Base-by-base conservation (phyloP, 768 basidiomycete species). In the Coprinopsis cinerea region DNA sequence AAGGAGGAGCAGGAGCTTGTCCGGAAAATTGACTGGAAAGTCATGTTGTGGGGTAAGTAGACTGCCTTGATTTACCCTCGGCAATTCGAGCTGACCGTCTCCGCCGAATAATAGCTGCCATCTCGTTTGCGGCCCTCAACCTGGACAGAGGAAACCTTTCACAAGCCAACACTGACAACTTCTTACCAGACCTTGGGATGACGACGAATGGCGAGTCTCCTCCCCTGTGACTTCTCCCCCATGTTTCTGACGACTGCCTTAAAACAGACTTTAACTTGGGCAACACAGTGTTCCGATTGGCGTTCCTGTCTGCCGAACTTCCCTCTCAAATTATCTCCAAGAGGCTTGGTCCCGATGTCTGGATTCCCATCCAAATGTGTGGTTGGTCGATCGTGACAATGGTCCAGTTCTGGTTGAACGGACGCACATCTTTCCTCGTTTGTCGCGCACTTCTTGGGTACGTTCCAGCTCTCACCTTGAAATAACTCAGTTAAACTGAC, bases 311-410 rank as follows among this genome's bases (percentile, higher is more conserved):
- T 30, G 79, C 81, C 0, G 82, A 83, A 55, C 61, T 84, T 15
- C 82, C 83, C 6, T 82, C 81, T 10, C 81, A 83, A 49, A 64
- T 83, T 13, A 63, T 83, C 35, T 81, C 79, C 1, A 84, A 84
- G 44, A 7, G 44, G 75, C 53, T 81, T 32, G 81, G 82, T 2
- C 81, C 81, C 2, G 82, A 84, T 60, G 72, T 77, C 22, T 83
- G 78, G 80, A 80, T 81, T 61, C 78, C 80, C 4, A 73, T 69
- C 1, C 79, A 81, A 59, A 78, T 81, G 66, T 75, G 73, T 45
- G 52, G 72, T 15, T 81, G 78, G 78, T 74, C 76, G 15, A 59
- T 79, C 37, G 69, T 82, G 4, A 73, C 79, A 4, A 55, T 71
- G 20, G 61, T 59, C 23, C 82, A 83, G 57, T 82, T 79, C 56